Conservation (phyloP, 1,284 basidiomycete species). For the Cystobasidiaceae sp. region DNA sequence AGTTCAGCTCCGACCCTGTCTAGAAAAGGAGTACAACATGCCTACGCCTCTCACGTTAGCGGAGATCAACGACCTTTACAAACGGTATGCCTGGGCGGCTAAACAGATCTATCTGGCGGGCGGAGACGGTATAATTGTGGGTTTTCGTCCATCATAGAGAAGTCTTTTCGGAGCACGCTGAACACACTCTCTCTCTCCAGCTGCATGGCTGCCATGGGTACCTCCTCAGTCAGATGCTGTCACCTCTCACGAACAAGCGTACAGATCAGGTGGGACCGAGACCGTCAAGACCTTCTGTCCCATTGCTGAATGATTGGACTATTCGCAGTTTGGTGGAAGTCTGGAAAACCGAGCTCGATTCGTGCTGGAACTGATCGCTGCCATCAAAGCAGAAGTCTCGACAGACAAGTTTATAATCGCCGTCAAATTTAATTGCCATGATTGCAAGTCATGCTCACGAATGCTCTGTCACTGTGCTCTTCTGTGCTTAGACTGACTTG, state of each 20-base stretch:
- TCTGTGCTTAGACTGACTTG: neutral
- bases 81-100: neutral
- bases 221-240: constrained; percentile 44
- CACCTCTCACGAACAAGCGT: constrained; percentile 42
- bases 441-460: neutral
- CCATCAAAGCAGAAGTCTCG: neutral
- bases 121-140: neutral
- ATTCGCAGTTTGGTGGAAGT: constrained; percentile 41
- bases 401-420: neutral
- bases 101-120: neutral
- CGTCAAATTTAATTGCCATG: neutral
- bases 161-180: too few relatives aligned
- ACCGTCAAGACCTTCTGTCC: neutral
- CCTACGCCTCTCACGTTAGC: neutral
- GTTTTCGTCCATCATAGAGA: too few relatives aligned
- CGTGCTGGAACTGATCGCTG: constrained; percentile 45
- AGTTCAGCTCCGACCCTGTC: neutral
- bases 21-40: neutral
- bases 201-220: constrained; percentile 33
- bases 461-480: neutral
- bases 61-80: neutral
- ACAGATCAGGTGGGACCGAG: constrained; percentile 35
- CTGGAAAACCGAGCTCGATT: constrained; percentile 25
- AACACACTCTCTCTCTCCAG: too few relatives aligned
- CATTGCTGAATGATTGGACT: neutral